Base-by-base conservation (phyloP, 2,329 filamentous ascomycete species). In the Teratosphaeriaceae sp. region DNA sequence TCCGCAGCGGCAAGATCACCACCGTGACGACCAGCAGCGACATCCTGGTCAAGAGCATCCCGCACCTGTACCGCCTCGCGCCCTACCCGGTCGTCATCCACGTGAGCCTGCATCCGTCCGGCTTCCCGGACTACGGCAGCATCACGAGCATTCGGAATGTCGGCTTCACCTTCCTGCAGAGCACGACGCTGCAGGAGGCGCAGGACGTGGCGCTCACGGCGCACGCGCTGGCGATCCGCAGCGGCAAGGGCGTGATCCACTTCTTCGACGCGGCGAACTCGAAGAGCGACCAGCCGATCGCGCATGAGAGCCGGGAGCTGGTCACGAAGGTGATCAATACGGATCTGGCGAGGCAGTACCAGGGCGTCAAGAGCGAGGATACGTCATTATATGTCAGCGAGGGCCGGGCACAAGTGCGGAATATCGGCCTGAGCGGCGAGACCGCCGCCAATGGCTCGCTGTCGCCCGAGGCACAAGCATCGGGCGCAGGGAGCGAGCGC, bases 191-290 rank as follows among this genome's bases (percentile, higher is more conserved):
- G 40, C 89, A 95, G 69, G 89, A 98, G 72, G 84, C 87, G 6
- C 90, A 97, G 69, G 92, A 98, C 66, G 85, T 98, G 68, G 89
- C 89, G 37, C 66, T 97, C 61, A 94, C 89, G 5, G 89, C 92
- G 30, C 92, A 98, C 71, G 90, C 90, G 18, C 72, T 98, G 54
- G 92, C 92, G 33, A 74, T 89, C 54, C 88, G 85, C 65, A 94
- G 88, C 24, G 90, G 92, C 53, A 96, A 94, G 73, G 92, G 88
- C 69, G 92, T 98, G n/a, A 80, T 98, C 51, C 92, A 98, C 71
- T 98, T 98, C 76, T 98, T 96, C 66, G 85, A 90, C 61, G 78
- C 88, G 18, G 77, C 76, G 42, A 84, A 85, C 46, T 84, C 82
- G 21, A 72, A 76, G 29, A 72, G 80, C 45, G 84, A 89, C 58